These are phyloP conservation scores for Mycena rebaudengoi DNA, from an alignment of 768 basidiomycete species.

Conservation along the genomic window DNA sequence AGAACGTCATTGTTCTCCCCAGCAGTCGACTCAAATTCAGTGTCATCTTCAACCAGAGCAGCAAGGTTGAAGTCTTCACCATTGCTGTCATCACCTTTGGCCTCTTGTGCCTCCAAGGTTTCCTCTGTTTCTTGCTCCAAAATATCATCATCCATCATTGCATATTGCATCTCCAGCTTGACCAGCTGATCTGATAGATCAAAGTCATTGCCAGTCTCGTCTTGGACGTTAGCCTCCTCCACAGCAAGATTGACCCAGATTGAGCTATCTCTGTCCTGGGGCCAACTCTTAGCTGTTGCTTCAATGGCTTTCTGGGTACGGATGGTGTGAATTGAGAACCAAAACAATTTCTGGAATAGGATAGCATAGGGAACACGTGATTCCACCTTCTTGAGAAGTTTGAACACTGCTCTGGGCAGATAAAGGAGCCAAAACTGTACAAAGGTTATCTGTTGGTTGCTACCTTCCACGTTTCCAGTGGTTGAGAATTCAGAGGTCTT, in stretches of 20 bases:
- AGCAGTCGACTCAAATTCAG: not conserved
- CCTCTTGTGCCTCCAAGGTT: not conserved
- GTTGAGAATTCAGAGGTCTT: not conserved
- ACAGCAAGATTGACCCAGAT: not conserved
- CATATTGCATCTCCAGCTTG: not conserved
- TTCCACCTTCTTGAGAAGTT: not conserved
- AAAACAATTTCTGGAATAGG: not conserved
- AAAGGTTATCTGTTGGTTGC: not conserved
- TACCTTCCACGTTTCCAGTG: conserved; percentile 4
- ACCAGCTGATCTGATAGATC: not conserved
- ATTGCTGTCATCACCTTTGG: not conserved
- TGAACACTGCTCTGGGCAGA: not conserved
- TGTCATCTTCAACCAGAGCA: not conserved
- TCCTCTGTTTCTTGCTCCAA: not conserved
- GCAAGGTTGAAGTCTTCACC: not conserved
- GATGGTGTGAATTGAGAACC: not conserved
- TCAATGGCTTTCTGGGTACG: not conserved
- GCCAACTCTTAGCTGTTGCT: not conserved
- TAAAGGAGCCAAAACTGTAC: not conserved
- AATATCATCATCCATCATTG: not conserved
- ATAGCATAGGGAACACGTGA: not conserved
- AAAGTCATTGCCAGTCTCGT: not conserved
- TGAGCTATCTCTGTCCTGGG: not conserved
- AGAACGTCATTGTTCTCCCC: not conserved
- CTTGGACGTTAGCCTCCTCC: not conserved